Conservation (phyloP, 108 stramenopile species). For the Fragilariopsis cylindrus region DNA sequence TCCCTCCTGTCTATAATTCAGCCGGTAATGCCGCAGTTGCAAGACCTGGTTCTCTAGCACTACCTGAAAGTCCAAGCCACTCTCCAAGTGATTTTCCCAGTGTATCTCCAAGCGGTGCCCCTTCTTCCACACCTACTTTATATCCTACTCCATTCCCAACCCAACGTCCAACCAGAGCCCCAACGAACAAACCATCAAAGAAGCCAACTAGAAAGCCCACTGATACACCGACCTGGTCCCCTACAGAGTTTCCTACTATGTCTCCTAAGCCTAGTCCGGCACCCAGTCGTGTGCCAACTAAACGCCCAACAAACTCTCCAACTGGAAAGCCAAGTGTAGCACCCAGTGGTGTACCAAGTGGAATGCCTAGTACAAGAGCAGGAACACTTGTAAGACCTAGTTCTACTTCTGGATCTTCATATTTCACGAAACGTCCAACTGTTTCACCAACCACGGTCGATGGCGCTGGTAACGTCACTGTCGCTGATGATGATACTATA, state of each 20-base stretch:
- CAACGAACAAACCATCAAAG: neutral
- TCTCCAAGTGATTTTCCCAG: neutral
- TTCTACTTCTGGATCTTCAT: neutral
- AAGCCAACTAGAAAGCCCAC: neutral
- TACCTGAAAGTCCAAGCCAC: neutral
- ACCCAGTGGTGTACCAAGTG: neutral
- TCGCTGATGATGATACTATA: too few species aligned
- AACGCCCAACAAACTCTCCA: neutral
- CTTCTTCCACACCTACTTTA: neutral
- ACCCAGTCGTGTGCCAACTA: neutral
- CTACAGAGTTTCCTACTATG: neutral
- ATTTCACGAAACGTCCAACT: too few species aligned
- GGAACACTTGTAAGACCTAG: neutral
- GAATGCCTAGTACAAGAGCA: neutral
- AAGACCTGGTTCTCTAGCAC: neutral
- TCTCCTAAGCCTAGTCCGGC: neutral
- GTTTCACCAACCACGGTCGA: too few species aligned
- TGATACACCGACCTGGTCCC: neutral
- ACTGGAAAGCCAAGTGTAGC: neutral
- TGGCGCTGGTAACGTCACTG: too few species aligned
- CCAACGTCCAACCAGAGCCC: neutral
- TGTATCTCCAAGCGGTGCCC: neutral
- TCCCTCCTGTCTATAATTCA: neutral
- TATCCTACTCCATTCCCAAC: neutral
- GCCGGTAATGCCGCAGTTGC: neutral